Evolutionary conservation across 257 asterid genomes (phyloP).

Genomic region (Lavandula angustifolia): DNA sequence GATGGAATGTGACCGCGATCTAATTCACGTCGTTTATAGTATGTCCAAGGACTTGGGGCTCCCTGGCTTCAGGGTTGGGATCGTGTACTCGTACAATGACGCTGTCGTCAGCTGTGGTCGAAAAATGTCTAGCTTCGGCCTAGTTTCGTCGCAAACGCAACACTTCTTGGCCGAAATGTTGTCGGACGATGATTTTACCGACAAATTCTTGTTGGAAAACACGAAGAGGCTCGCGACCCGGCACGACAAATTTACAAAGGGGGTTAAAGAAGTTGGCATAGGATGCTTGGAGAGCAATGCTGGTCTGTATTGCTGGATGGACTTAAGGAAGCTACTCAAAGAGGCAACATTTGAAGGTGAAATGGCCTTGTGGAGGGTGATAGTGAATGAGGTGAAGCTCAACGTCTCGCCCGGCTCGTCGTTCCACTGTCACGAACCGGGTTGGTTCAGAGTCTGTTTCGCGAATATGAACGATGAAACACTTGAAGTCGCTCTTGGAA

Average conservation of each 20-base stretch:
- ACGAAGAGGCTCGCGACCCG: constrained; percentile 42
- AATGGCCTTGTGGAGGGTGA: constrained; percentile 56
- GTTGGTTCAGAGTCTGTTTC: constrained; percentile 86
- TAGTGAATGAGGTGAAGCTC: constrained; percentile 58
- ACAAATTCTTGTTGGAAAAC: constrained; percentile 37
- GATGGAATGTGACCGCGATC: constrained; percentile 39
- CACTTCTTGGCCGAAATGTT: constrained; percentile 57
- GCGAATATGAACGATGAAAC: constrained; percentile 77
- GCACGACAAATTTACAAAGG: constrained; percentile 39
- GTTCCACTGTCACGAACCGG: constrained; percentile 72
- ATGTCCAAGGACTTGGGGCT: constrained; percentile 84
- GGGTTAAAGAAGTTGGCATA: constrained; percentile 51
- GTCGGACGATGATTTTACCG: constrained; percentile 58
- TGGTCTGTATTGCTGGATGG: constrained; percentile 87
- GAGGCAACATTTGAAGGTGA: constrained; percentile 58
- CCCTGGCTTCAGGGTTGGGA: constrained; percentile 82
- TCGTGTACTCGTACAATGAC: constrained; percentile 75
- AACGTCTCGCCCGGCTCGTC: constrained; percentile 81
- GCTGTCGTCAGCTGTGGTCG: constrained; percentile 44
- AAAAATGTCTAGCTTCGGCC: constrained; percentile 83
- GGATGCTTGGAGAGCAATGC: constrained; percentile 68
- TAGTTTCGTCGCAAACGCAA: constrained; percentile 77
- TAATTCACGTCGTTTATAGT: constrained; percentile 64
- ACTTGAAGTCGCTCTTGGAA: constrained; percentile 47
- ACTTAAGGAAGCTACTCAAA: constrained; percentile 49